These are phyloP conservation scores for Cladosporium sp. DNA, from an alignment of 2,329 filamentous ascomycete species.

Conservation along the genomic window DNA sequence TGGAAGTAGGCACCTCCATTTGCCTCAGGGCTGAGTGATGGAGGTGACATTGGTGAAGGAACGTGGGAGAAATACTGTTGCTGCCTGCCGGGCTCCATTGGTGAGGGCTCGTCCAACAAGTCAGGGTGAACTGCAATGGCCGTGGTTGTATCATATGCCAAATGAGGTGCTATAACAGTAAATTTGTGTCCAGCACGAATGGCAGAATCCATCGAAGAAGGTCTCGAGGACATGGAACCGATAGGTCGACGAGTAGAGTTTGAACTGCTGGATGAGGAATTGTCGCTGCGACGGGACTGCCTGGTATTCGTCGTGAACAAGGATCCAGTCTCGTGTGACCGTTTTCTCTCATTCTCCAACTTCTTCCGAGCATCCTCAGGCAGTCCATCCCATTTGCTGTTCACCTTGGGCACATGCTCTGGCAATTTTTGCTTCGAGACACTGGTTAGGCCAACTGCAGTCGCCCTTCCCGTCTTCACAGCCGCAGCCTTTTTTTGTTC, in stretches of 20 bases:
- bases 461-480: constrained; percentile 25
- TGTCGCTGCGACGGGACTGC: constrained; percentile 11
- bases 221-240: constrained; percentile 15
- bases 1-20: neutral
- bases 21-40: neutral
- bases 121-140: constrained; percentile 10
- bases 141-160: constrained; percentile 9
- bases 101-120: neutral
- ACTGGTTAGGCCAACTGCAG: constrained; percentile 40
- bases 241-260: constrained; percentile 18
- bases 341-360: constrained; percentile 5
- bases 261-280: constrained; percentile 13
- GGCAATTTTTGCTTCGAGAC: constrained; percentile 52
- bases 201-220: constrained; percentile 14
- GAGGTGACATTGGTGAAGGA: neutral
- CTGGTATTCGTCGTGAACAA: constrained; percentile 5
- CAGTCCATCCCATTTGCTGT: constrained; percentile 57
- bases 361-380: constrained; percentile 40
- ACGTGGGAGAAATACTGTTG: neutral
- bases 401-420: constrained; percentile 53
- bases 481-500: constrained; percentile 43
- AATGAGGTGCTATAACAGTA: constrained; percentile 6
- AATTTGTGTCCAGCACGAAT: constrained; percentile 1
- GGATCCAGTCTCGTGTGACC: constrained; percentile 4
- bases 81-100: neutral